Evolutionary conservation across 495 filamentous ascomycete genomes (phyloP).

Genomic region (Letharia columbiana): DNA sequence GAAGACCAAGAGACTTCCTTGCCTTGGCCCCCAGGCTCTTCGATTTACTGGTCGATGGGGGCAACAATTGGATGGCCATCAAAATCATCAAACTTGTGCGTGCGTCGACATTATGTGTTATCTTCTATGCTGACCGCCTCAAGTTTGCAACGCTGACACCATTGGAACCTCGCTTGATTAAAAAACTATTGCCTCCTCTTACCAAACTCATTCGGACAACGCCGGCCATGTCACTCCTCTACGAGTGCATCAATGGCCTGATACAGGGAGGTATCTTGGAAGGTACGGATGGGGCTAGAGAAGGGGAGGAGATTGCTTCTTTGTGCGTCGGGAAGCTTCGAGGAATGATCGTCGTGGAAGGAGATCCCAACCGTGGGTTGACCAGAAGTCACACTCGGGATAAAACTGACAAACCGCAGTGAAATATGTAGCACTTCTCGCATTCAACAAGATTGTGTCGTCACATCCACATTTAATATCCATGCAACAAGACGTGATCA

Average conservation of each 20-base stretch:
- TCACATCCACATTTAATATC: slow-evolving; percentile 82
- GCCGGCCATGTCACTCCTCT: slow-evolving; percentile 89
- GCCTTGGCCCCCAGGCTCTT: slow-evolving; percentile 87
- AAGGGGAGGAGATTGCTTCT: slow-evolving; percentile 84
- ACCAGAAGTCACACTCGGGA: neutral
- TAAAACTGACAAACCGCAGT: slow-evolving; percentile 42
- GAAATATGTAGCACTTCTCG: slow-evolving; percentile 93
- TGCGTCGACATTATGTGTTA: slow-evolving; percentile 6
- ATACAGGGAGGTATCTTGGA: slow-evolving; percentile 92
- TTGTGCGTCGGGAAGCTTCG: slow-evolving; percentile 88
- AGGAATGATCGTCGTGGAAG: slow-evolving; percentile 86
- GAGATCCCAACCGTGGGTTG: slow-evolving; percentile 76
- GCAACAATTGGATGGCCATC: slow-evolving; percentile 99
- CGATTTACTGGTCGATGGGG: slow-evolving; percentile 80
- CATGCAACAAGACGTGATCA: slow-evolving; percentile 87
- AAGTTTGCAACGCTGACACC: slow-evolving; percentile 94
- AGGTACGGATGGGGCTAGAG: slow-evolving; percentile 61
- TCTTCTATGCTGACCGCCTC: slow-evolving; percentile 6
- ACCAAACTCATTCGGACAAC: slow-evolving; percentile 90
- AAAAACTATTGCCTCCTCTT: slow-evolving; percentile 89
- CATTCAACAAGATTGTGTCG: slow-evolving; percentile 85
- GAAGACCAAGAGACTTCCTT: slow-evolving; percentile 87
- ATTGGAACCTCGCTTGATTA: slow-evolving; percentile 79
- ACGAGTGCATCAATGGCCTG: slow-evolving; percentile 97
- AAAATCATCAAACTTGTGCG: slow-evolving; percentile 93